A percentile compares a stretch with the other conserved stretches of the same genome.
Conservation (phyloP, 768 basidiomycete species). For the Tricholoma matsutake region DNA sequence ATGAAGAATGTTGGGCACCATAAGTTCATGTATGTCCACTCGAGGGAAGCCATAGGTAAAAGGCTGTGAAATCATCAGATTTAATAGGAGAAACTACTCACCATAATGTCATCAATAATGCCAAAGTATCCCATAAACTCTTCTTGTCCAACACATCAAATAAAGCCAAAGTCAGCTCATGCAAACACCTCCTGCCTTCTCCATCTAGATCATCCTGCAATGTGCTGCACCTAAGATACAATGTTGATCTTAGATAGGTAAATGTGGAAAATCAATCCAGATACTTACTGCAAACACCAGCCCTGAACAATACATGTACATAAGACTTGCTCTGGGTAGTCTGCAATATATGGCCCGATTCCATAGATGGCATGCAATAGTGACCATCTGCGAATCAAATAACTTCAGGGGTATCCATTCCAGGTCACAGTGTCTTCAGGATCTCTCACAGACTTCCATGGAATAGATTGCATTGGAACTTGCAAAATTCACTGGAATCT, state of each 20-base stretch:
- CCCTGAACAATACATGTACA: too few species aligned
- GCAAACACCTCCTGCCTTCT: slow-evolving; percentile 9
- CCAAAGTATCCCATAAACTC: slow-evolving; percentile 31
- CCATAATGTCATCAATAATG: slow-evolving; percentile 28
- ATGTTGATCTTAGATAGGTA: neutral
- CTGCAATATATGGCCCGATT: too few species aligned
- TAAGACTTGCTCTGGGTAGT: too few species aligned
- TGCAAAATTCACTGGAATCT: neutral
- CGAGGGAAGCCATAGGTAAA: neutral
- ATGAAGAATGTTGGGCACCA: too few species aligned
- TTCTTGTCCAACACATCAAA: slow-evolving; percentile 16
- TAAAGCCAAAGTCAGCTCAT: slow-evolving; percentile 18
- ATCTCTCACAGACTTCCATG: neutral
- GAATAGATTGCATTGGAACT: too few species aligned
- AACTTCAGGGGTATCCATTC: neutral
- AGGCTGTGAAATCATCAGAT: neutral
- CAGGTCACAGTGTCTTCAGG: neutral
- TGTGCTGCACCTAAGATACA: slow-evolving; percentile 21
- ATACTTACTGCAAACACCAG: neutral
- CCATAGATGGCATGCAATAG: neutral
- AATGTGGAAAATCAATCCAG: neutral
- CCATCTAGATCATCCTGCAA: slow-evolving; percentile 22
- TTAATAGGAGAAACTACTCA: slow-evolving; percentile 14
- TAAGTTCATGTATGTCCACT: neutral
- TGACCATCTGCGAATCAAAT: neutral